Conservation (phyloP, 495 filamentous ascomycete genomes). For the Oidiodendron maius region DNA sequence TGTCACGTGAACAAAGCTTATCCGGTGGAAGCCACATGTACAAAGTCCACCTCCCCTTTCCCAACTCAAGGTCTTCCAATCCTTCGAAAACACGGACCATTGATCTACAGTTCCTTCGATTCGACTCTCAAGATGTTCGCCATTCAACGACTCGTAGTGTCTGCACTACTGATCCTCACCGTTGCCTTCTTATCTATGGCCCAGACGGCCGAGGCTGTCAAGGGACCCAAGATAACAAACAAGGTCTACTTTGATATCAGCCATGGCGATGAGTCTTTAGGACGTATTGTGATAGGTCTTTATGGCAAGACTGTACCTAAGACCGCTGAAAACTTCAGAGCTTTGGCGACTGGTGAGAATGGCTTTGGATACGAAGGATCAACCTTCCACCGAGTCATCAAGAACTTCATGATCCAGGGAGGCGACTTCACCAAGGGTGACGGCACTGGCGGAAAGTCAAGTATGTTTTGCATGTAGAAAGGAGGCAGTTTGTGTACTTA, state of each 20-base stretch:
- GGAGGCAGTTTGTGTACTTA: constrained; percentile 1
- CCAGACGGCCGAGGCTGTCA: constrained; percentile 64
- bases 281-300: constrained; percentile 85
- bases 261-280: constrained; percentile 80
- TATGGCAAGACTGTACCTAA: constrained; percentile 98
- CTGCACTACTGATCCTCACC: constrained; percentile 69
- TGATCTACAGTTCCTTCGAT: constrained; percentile 8
- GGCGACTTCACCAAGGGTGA: constrained; percentile 97
- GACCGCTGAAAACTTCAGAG: constrained; percentile 98
- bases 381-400: constrained; percentile 97
- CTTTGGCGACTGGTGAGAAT: constrained; percentile 94
- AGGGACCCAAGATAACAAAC: constrained; percentile 93
- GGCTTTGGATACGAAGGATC: constrained; percentile 95
- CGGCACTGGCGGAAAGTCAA: constrained; percentile 94
- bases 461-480: constrained; percentile 33
- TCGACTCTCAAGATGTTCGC: constrained; percentile 43
- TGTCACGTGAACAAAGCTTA: constrained; percentile 12
- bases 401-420: constrained; percentile 98
- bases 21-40: too few relatives aligned
- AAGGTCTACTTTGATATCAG: constrained; percentile 97
- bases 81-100: constrained; percentile 2
- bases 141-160: constrained; percentile 52
- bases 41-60: neutral
- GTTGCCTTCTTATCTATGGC: constrained; percentile 66
- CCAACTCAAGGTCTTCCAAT: constrained; percentile 5